Conservation (phyloP, 306 rosid species). For the Dalbergia oliveri region DNA sequence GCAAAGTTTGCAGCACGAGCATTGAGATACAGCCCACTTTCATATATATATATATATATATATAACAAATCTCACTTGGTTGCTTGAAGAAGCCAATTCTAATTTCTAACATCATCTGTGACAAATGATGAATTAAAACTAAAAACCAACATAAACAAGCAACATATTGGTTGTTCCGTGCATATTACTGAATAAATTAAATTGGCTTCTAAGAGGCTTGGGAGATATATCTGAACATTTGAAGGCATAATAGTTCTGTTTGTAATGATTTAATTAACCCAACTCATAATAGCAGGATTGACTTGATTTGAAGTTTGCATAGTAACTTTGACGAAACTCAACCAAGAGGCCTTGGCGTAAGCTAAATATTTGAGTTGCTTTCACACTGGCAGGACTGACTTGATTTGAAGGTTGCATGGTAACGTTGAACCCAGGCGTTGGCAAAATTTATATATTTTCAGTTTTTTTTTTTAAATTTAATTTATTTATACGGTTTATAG, state of each 20-base stretch:
- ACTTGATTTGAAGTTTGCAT: background rate
- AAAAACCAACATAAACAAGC: background rate
- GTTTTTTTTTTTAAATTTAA: too few species aligned
- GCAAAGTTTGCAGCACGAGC: background rate
- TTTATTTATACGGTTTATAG: too few species aligned
- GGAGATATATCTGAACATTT: background rate
- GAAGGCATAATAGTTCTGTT: background rate
- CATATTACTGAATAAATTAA: slow-evolving; percentile 14
- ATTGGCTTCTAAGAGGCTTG: background rate
- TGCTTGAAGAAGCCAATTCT: background rate
- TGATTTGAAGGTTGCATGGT: background rate
- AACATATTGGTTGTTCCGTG: background rate
- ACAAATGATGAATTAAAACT: background rate
- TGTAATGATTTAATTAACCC: background rate
- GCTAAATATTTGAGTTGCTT: too few species aligned
- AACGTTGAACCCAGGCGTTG: background rate
- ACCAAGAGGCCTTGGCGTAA: background rate
- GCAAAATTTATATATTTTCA: background rate
- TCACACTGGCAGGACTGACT: too few species aligned
- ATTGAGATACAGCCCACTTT: slow-evolving; percentile 18
- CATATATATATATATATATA: background rate
- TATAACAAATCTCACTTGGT: slow-evolving; percentile 25
- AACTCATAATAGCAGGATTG: background rate
- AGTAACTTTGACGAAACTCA: background rate
- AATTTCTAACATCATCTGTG: background rate